Evolutionary conservation across 2,329 filamentous ascomycete species (phyloP).

Genomic region (Capronia epimyces): DNA sequence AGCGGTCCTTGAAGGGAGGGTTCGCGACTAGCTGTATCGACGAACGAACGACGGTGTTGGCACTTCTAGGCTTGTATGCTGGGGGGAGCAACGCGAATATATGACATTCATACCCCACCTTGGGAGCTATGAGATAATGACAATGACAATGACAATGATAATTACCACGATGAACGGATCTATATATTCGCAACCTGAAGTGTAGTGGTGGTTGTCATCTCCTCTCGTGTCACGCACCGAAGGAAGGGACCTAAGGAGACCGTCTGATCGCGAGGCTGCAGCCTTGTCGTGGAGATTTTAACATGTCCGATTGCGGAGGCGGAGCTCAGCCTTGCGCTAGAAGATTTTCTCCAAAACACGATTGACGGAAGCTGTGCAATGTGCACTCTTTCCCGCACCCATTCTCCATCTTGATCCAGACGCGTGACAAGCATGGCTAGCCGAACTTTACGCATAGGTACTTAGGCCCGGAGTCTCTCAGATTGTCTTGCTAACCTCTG

Average conservation of each 20-base stretch:
- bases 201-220: too few relatives aligned
- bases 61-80: background rate
- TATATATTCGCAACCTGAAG: too few relatives aligned
- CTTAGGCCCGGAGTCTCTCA: background rate
- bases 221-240: too few relatives aligned
- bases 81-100: too few relatives aligned
- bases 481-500: background rate
- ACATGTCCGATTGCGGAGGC: conserved; percentile 15
- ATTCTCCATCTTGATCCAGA: background rate
- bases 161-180: background rate
- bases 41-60: background rate
- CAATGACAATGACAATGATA: background rate
- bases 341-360: conserved; percentile 11
- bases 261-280: background rate
- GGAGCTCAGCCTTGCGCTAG: conserved; percentile 11
- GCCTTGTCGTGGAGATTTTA: background rate
- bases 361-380: background rate
- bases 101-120: background rate
- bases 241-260: too few relatives aligned
- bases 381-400: background rate
- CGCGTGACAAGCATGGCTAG: conserved; percentile 12
- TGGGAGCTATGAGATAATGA: background rate
- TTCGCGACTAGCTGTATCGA: background rate
- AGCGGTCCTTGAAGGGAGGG: conserved; percentile 15
- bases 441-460: conserved; percentile 23